Base-by-base conservation (phyloP, 768 basidiomycete genomes). In the Cyathus striatus region DNA sequence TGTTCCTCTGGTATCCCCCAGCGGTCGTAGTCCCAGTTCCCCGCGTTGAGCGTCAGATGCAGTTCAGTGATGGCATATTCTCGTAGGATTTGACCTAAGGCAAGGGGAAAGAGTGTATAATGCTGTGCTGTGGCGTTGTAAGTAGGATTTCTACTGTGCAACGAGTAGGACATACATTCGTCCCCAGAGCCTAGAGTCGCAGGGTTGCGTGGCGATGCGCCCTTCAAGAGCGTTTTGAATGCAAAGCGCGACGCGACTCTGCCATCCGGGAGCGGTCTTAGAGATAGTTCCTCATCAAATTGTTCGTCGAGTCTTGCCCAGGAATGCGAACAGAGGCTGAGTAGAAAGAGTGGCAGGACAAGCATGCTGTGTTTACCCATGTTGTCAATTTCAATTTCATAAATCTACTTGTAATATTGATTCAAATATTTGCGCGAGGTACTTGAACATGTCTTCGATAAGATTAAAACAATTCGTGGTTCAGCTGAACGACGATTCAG, bases 21-120 rank as follows among this genome's bases (percentile, higher is more conserved):
- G 20, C 75, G 66, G 33, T 79, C 76, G 49, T 91, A 91, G 57
- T 88, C 76, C 95, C 95, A 97, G 52, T 83, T 86, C 16, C 95
- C 95, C 10, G 93, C 83, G 42, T 94, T 95, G 27, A 98, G 72
- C 7, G 86, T 83, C 5, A 98, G 77, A 54, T 94, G 90, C 17
- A 98, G 72, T 50, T 95, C 90, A 0, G 90, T 83, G 18, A 95
- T 80, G 1, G 84, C 81, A 59, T 94, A 88, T 60, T 86, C 79
- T 43, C 84, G 81, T 16, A 97, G 70, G 26, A 97, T 84, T 55
- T 95, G 86, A 3, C 93, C 87, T 14, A 98, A 70, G 2, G 86
- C 74, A 13, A 95, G 76, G 0, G 95, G 93, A 48, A 96, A 90
- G 12, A 96, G 60, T 3, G 78, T 81, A 51, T 92, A 92, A 54